phyloP scores from a whole-genome alignment of 78 protist species.

The Speleostelium caveatum region DNA sequence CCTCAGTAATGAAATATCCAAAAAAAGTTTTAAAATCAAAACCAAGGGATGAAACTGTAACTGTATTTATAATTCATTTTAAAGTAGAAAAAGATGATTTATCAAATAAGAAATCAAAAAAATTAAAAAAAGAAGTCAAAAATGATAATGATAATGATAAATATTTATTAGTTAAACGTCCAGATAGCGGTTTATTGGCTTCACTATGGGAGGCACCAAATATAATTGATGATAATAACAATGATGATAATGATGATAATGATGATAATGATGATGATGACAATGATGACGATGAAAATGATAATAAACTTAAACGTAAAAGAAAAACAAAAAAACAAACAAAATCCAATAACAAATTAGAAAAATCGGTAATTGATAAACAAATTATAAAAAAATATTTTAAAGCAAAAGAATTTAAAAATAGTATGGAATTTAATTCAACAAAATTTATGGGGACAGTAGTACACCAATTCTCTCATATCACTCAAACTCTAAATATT shows the following conservation, averaged over 20 bases:
- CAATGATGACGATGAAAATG: conserved; percentile 15
- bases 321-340: conserved; percentile 1
- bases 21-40: conserved; percentile 46
- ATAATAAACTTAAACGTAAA: background rate
- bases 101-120: too few species aligned
- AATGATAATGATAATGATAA: background rate
- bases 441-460: conserved; percentile 10
- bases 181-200: conserved; percentile 71
- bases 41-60: conserved; percentile 45
- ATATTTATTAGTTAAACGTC: conserved; percentile 56
- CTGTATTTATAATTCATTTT: conserved; percentile 39
- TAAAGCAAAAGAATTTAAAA: background rate
- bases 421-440: background rate
- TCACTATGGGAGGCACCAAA: conserved; percentile 69
- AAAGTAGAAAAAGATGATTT: too few species aligned
- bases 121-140: background rate
- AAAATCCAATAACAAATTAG: background rate
- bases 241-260: background rate
- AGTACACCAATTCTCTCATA: conserved; percentile 68
- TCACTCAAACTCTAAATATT: conserved; percentile 46
- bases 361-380: background rate
- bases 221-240: background rate
- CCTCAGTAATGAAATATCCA: conserved; percentile 63
- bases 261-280: background rate
- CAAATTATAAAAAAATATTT: background rate